phyloP scores from a whole-genome alignment of 805 yeast species.

The Candida ipomoeae region DNA sequence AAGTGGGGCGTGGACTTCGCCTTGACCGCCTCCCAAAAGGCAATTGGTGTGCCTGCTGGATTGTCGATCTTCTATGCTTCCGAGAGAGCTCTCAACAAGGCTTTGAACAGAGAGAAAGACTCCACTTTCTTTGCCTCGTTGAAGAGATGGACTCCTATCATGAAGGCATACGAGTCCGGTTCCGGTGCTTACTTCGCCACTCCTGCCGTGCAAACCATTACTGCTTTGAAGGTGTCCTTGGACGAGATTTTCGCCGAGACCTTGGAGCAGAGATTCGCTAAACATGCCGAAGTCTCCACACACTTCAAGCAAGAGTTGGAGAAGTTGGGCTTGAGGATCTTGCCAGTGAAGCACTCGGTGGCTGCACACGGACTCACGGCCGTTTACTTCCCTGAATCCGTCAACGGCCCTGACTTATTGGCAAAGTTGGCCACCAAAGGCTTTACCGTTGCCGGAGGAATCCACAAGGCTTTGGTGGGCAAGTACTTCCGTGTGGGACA shows the following conservation, averaged over 20 bases:
- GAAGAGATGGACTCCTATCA: slow-evolving; percentile 82
- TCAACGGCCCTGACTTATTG: slow-evolving; percentile 65
- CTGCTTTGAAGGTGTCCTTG: slow-evolving; percentile 74
- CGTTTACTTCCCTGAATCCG: slow-evolving; percentile 72
- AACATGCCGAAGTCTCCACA: slow-evolving; percentile 59
- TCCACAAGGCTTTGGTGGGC: slow-evolving; percentile 72
- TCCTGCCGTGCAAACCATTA: slow-evolving; percentile 85
- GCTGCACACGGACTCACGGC: slow-evolving; percentile 91
- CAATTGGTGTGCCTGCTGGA: slow-evolving; percentile 93
- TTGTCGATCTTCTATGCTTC: slow-evolving; percentile 74
- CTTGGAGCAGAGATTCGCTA: slow-evolving; percentile 57
- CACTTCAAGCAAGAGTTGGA: slow-evolving; percentile 58
- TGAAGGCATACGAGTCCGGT: slow-evolving; percentile 81
- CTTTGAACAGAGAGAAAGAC: slow-evolving; percentile 45
- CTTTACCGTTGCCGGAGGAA: slow-evolving; percentile 83
- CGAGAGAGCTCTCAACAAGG: slow-evolving; percentile 65
- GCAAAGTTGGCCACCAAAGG: slow-evolving; percentile 57
- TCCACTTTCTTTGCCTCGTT: slow-evolving; percentile 65
- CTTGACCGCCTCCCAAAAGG: slow-evolving; percentile 92
- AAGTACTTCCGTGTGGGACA: slow-evolving; percentile 93
- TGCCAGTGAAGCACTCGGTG: slow-evolving; percentile 52
- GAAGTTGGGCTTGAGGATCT: slow-evolving; percentile 61
- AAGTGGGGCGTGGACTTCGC: slow-evolving; percentile 87
- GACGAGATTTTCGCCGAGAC: slow-evolving; percentile 58
- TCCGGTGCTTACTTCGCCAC: slow-evolving; percentile 89